Evolutionary conservation across 768 basidiomycete species (phyloP).

Genomic region (Russula ochroleuca): DNA sequence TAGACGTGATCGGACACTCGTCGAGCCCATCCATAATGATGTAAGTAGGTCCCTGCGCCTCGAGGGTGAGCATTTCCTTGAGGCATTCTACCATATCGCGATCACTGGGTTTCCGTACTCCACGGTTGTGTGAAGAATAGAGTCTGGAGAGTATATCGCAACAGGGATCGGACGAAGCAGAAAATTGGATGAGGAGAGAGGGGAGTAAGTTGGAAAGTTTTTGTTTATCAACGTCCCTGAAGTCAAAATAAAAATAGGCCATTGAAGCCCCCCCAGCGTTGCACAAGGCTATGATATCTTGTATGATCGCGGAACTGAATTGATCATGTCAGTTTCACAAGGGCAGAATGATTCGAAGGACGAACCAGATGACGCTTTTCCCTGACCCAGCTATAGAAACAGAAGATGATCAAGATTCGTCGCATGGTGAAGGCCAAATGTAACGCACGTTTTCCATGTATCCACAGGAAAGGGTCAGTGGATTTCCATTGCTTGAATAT

Average conservation of each 20-base stretch:
- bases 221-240: conserved; percentile 3
- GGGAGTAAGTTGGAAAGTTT: conserved; percentile 2
- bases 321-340: neutral
- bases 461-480: no score
- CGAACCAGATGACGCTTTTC: conserved; percentile 14
- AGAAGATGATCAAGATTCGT: neutral
- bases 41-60: neutral
- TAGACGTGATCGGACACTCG: conserved; percentile 5
- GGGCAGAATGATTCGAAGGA: neutral
- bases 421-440: no score
- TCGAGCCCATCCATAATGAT: conserved; percentile 19
- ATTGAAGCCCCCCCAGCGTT: neutral
- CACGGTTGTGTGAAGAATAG: neutral
- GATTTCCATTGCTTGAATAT: no score
- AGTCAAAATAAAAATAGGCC: conserved; percentile 13
- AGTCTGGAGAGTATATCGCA: neutral
- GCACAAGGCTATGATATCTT: conserved; percentile 3
- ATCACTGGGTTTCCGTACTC: neutral
- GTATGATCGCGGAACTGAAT: conserved; percentile 4
- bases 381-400: conserved; percentile 2
- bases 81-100: neutral
- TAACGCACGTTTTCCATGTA: no score
- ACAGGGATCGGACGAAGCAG: neutral
- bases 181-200: conserved; percentile 10
- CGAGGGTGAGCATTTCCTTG: conserved; percentile 1